Conservation (phyloP, 164 flowering plant species). For the Brasenia schreberi region DNA sequence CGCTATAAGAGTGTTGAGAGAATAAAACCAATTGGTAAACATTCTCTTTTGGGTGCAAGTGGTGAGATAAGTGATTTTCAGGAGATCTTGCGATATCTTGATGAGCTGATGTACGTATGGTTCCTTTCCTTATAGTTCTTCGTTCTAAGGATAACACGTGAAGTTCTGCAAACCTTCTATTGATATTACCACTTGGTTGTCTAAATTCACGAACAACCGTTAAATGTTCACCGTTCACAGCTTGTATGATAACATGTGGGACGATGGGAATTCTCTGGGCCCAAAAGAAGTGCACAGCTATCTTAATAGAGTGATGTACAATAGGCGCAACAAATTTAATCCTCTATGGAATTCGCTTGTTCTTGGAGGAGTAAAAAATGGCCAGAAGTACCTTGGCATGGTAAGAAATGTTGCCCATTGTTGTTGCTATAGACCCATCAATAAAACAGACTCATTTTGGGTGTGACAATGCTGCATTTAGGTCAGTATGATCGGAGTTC, state of each 20-base stretch:
- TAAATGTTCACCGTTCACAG: slow-evolving; percentile 22
- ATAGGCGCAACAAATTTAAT: slow-evolving; percentile 27
- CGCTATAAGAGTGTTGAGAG: slow-evolving; percentile 91
- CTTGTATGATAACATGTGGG: slow-evolving; percentile 95
- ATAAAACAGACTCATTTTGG: background rate
- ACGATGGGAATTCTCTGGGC: slow-evolving; percentile 90
- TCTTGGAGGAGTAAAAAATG: slow-evolving; percentile 90
- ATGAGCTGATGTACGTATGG: slow-evolving; percentile 66
- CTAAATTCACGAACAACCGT: background rate
- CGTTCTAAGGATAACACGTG: no score
- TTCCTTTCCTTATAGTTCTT: background rate
- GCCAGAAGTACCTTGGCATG: slow-evolving; percentile 89
- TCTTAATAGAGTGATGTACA: slow-evolving; percentile 36
- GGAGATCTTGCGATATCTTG: slow-evolving; percentile 74
- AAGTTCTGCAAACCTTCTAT: no score
- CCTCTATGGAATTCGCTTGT: slow-evolving; percentile 97
- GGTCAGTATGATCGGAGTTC: slow-evolving; percentile 96
- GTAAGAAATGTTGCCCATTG: slow-evolving; percentile 19
- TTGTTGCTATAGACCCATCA: background rate
- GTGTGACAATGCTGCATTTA: slow-evolving; percentile 7
- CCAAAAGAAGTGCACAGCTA: slow-evolving; percentile 93
- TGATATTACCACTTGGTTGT: background rate
- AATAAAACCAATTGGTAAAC: slow-evolving; percentile 75
- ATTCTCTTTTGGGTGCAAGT: slow-evolving; percentile 93
- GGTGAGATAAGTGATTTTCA: slow-evolving; percentile 99